A percentile compares a stretch with the other conserved stretches of the same genome.
These are phyloP conservation scores for Dissophora ornata DNA, from an alignment of 192 early-diverging fungal genomes.

Conservation along the genomic window DNA sequence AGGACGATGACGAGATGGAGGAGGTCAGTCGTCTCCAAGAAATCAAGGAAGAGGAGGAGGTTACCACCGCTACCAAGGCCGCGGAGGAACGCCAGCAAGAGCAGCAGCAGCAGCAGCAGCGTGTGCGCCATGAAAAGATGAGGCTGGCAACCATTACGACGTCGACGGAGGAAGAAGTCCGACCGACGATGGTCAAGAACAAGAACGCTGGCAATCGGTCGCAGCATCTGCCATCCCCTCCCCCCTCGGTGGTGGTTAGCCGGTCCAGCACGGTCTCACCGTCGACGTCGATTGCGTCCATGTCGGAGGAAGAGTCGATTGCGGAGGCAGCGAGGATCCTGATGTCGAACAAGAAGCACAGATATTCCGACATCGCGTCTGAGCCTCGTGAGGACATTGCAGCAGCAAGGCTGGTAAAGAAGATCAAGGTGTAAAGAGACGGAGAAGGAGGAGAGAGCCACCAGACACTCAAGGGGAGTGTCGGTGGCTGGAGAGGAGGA, in stretches of 20 bases:
- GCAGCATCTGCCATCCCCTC: constrained; percentile 45
- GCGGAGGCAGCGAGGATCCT: constrained; percentile 38
- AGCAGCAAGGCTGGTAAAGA: constrained; percentile 14
- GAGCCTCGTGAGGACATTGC: constrained; percentile 2
- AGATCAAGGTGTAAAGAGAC: constrained; percentile 26
- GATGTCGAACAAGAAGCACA: constrained; percentile 40
- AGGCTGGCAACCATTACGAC: constrained; percentile 32
- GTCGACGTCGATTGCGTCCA: constrained; percentile 7
- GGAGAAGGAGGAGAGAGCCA: not conserved
- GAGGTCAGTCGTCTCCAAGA: constrained; percentile 29
- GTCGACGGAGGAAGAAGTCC: constrained; percentile 19
- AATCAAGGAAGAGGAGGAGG: constrained; percentile 38
- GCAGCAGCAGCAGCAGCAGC: constrained; percentile 19
- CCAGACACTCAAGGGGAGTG: too few relatives aligned
- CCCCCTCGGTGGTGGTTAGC: constrained; percentile 34
- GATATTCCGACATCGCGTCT: not conserved
- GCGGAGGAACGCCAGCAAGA: constrained; percentile 3
- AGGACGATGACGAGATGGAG: constrained; percentile 44
- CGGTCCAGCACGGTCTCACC: constrained; percentile 53
- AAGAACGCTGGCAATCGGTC: not conserved
- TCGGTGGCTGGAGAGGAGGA: too few relatives aligned
- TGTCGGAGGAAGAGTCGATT: constrained; percentile 41
- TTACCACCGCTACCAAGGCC: not conserved
- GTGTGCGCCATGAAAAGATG: constrained; percentile 37
- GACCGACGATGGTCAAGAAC: not conserved